phyloP scores from a whole-genome alignment of 352 stramenopile genomes.

The Aphanomyces cochlioides region DNA sequence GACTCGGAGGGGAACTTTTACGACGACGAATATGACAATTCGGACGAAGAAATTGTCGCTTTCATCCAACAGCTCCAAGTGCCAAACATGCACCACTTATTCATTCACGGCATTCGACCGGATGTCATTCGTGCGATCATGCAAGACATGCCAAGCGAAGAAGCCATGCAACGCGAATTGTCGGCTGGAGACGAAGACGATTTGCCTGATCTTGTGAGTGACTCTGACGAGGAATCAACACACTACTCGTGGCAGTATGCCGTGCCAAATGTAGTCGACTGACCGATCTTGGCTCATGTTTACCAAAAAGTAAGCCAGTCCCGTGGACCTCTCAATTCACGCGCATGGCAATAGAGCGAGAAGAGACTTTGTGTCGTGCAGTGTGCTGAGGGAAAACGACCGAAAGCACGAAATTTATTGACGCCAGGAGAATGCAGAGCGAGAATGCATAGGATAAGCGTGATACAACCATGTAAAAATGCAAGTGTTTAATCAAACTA shows the following conservation, averaged over 20 bases:
- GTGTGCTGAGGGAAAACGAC: no score
- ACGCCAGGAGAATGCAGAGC: background rate
- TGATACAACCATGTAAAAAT: no score
- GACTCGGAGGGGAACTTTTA: conserved; percentile 32
- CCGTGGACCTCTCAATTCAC: no score
- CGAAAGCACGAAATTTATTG: background rate
- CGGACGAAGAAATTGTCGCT: conserved; percentile 1
- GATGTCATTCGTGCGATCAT: background rate
- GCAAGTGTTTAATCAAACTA: no score
- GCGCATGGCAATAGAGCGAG: no score
- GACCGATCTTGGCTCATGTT: no score
- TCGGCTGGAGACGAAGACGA: background rate
- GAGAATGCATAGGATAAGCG: no score
- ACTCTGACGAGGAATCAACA: background rate
- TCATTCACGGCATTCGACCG: background rate
- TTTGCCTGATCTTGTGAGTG: background rate
- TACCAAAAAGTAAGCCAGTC: no score
- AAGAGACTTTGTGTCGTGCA: no score
- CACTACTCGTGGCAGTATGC: no score
- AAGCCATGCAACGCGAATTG: background rate
- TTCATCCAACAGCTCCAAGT: background rate
- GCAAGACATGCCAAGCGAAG: background rate
- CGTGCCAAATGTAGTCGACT: no score
- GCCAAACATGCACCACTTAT: background rate
- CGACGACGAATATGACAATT: conserved; percentile 11